A percentile compares a stretch with the other conserved stretches of the same genome.
phyloP scores from a whole-genome alignment of 2,329 filamentous ascomycete species.

The Alternaria rosae region DNA sequence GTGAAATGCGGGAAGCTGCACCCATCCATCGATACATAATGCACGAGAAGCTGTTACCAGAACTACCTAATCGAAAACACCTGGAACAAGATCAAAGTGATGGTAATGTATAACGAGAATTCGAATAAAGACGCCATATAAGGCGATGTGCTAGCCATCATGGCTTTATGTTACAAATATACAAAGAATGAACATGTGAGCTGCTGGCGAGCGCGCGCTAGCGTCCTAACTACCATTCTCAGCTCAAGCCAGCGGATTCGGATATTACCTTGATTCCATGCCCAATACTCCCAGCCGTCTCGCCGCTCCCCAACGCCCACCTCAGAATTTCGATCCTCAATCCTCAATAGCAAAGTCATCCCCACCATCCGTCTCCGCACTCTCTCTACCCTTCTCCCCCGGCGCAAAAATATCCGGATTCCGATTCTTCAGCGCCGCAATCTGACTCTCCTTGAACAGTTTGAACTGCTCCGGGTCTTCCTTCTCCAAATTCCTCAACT shows the following conservation, averaged over 20 bases:
- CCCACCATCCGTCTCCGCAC: background rate
- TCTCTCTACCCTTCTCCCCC: constrained; percentile 8
- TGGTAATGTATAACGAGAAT: background rate
- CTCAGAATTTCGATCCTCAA: too few relatives aligned
- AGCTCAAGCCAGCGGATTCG: background rate
- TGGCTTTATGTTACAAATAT: background rate
- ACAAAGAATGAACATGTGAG: background rate
- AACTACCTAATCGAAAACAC: background rate
- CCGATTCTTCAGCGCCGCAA: constrained; percentile 48
- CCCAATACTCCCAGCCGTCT: background rate
- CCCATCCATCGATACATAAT: background rate
- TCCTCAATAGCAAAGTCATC: constrained; percentile 14
- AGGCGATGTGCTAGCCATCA: background rate
- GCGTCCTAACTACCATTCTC: too few relatives aligned
- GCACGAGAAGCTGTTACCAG: fast-evolving
- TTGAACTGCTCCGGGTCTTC: constrained; percentile 46
- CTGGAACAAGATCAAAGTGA: background rate
- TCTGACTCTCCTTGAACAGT: constrained; percentile 46
- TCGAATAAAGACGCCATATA: background rate
- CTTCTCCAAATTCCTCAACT: constrained; percentile 67
- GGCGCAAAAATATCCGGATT: constrained; percentile 33
- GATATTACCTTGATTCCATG: background rate
- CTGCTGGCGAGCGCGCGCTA: background rate
- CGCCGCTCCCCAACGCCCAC: background rate
- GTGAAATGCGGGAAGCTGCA: fast-evolving